Evolutionary conservation across 2,329 filamentous ascomycete genomes (phyloP), one percentile per base, ranked within the genome.

Genomic region (Chalara sp.): DNA sequence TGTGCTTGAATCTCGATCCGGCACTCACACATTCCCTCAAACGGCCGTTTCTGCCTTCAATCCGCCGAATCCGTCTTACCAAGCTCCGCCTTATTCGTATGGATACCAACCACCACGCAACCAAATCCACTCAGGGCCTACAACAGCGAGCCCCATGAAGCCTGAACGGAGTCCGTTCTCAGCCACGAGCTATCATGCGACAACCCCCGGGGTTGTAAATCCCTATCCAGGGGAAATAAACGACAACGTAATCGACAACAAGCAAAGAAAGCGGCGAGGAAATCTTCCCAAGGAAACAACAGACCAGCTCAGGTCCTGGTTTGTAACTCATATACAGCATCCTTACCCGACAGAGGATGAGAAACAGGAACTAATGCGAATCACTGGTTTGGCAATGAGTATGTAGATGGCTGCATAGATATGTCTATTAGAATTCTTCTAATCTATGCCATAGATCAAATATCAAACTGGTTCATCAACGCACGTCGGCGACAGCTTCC

Each of bases 251-350:
- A 33, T 6, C 7, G 62, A 63, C 11, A 57, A 13, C 33, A 61
- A 61, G 40, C 58, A 57, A 43, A 52, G 80, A 32, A 84, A 81
- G 65, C 76, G 89, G 48, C 78, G 90, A 39, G 90, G 90, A 1
- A 96, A 96, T 63, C 74, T 96, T 3, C 90, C 90, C n/a, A 95
- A 95, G 64, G 86, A 90, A 49, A 88, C 89, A 0, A 96, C 89
- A 0, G 87, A 91, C 64, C 84, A 87, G 58, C 74, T 96, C 40
- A 81, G 87, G 49, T 74, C 80, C 0, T 96, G 90, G 90, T 91
- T 95, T 58, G 70, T 83, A 47, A 76, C 76, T n/a, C 86, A 93
- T 66, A 68, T 90, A 6, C 75, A 83, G 53, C 89, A 93, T 63
- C 89, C 89, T 0, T 95, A 95, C 65, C 89, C 89, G 1, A 90